phyloP scores from a whole-genome alignment of 495 filamentous ascomycete genomes.

The Hypomontagnella submonticulosa region DNA sequence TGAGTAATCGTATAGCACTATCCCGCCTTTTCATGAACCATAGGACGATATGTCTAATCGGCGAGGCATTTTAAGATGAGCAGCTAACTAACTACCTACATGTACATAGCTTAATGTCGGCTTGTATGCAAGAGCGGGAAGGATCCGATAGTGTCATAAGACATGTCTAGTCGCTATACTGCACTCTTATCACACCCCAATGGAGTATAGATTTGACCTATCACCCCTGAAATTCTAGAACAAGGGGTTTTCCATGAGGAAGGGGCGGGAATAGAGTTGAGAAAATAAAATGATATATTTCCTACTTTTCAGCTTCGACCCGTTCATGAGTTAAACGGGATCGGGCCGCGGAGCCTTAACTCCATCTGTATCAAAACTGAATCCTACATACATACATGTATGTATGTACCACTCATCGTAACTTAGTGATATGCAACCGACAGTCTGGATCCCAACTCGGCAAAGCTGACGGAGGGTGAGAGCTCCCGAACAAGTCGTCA shows the following conservation, averaged over 20 bases:
- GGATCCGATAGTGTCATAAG: constrained; percentile 3
- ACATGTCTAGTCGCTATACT: constrained; percentile 7
- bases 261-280: constrained; percentile 3
- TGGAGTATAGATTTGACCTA: constrained; percentile 16
- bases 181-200: constrained; percentile 15
- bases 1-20: constrained; percentile 24
- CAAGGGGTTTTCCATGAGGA: constrained; percentile 15
- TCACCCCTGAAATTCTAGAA: constrained; percentile 24
- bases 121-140: constrained; percentile 2
- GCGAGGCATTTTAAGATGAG: not conserved
- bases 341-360: constrained; percentile 26
- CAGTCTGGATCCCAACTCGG: constrained; percentile 32
- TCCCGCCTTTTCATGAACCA: constrained; percentile 3
- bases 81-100: no score
- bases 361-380: constrained; percentile 6
- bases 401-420: constrained; percentile 9
- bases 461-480: constrained; percentile 12
- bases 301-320: constrained; percentile 12
- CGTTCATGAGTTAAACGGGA: constrained; percentile 15
- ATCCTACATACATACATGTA: no score
- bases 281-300: not conserved
- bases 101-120: constrained; percentile 3
- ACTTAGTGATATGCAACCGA: constrained; percentile 37
- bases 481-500: constrained; percentile 30
- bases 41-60: not conserved